Evolutionary conservation across 768 basidiomycete species (phyloP), one percentile per base, ranked within the genome.

Genomic region (Pulveroboletus sp.): DNA sequence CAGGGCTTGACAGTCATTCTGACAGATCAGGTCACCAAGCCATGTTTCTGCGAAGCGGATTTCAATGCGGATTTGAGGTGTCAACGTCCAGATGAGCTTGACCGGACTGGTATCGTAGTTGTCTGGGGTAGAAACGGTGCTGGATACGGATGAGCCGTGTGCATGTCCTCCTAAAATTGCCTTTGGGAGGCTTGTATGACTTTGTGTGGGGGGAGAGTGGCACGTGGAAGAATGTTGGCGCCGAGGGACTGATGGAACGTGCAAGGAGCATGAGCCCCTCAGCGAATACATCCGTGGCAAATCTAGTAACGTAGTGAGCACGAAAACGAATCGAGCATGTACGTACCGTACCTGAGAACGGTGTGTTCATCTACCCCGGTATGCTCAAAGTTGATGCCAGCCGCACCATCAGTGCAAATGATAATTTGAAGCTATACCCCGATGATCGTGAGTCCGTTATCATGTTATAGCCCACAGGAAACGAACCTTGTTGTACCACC

Each of bases 41-140:
- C 91, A n/a, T n/a, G 94, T 97, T 76, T 98, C 95, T 25, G 94
- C 94, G 61, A 90, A 98, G 17, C 90, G 79, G 49, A 97, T 87
- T 3, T 90, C 92, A 5, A 87, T 85, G 37, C 84, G 80, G 44
- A 97, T 75, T 64, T 90, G 87, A 2, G 90, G 84, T 3, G 85
- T 86, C 31, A 97, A 79, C 52, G 80, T 79, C 95, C 95, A 99
- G 61, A 97, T 92, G 42, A 99, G 84, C 70, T 97, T 98, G 76
- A 93, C 94, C 20, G 95, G 95, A 6, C 82, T 79, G 0, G 90
- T 90, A 62, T 94, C 92, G 14, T 69, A 69, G 43, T 49, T 57
- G n/a, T 43, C 43, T n/a, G 40, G 19, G 6, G 27, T 2, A 12
- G 50, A 43, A 1, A 21, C 5, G 12, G 2, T 35, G 25, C 27